These are phyloP conservation scores for Gymnopus androsaceus DNA, from an alignment of 1,284 basidiomycete species.

Conservation along the genomic window DNA sequence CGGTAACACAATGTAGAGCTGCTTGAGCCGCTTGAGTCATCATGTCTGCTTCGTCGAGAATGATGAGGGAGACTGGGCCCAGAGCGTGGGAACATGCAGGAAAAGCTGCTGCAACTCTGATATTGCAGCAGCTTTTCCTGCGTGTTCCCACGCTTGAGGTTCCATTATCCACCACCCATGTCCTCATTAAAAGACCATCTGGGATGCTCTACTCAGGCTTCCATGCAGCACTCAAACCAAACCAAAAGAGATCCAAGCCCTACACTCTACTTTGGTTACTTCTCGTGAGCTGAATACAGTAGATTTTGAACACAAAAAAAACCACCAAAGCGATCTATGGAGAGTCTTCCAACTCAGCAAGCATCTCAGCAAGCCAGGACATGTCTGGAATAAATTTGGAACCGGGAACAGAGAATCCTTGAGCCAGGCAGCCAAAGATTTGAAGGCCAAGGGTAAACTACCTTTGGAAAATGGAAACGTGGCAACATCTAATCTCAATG, in stretches of 20 bases:
- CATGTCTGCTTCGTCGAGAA: slow-evolving; percentile 99
- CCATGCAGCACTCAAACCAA: too few species aligned
- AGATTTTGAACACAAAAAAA: slow-evolving; percentile 98
- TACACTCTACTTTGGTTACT: slow-evolving; percentile 89
- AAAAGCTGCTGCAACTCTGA: too few species aligned
- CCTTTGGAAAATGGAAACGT: slow-evolving; percentile 18
- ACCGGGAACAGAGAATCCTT: slow-evolving; percentile 89
- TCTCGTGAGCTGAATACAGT: slow-evolving; percentile 96
- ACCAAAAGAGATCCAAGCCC: too few species aligned
- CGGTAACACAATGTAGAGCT: slow-evolving; percentile 94
- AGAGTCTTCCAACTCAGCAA: slow-evolving; percentile 98
- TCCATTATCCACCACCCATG: too few species aligned
- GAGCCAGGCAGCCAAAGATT: slow-evolving; percentile 64
- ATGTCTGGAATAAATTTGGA: slow-evolving; percentile 93
- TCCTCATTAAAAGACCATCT: too few species aligned
- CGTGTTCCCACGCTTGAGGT: too few species aligned
- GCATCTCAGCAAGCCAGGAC: slow-evolving; percentile 76
- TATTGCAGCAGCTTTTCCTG: too few species aligned
- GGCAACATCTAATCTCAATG: slow-evolving; percentile 27
- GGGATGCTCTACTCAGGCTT: too few species aligned
- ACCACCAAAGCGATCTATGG: slow-evolving; percentile 94
- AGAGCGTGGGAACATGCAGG: too few species aligned
- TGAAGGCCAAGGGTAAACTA: slow-evolving; percentile 51
- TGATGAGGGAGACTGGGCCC: too few species aligned
- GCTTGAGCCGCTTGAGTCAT: slow-evolving; percentile 99